These are phyloP conservation scores for Nicotiana paniculata DNA, from an alignment of 257 asterid genomes.

Conservation along the genomic window DNA sequence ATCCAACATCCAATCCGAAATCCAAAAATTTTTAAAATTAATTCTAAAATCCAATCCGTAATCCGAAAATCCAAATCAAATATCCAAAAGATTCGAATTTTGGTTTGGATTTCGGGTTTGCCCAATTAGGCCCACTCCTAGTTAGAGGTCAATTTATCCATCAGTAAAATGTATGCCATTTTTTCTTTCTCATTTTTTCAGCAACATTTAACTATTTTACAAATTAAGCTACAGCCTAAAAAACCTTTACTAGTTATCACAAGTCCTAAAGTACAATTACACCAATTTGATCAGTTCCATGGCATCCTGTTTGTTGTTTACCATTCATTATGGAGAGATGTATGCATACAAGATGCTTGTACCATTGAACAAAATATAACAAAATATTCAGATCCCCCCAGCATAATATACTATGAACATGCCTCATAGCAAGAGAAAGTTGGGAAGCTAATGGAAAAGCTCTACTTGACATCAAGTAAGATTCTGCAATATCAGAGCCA, in stretches of 20 bases:
- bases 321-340: background rate
- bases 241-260: background rate
- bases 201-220: background rate
- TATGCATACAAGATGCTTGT: background rate
- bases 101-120: too few species aligned
- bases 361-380: background rate
- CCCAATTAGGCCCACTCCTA: too few species aligned
- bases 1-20: too few species aligned
- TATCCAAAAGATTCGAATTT: too few species aligned
- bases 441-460: background rate
- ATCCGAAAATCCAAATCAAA: too few species aligned
- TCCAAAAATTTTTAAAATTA: too few species aligned
- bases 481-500: background rate
- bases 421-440: background rate
- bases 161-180: background rate
- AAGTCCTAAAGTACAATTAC: background rate
- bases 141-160: background rate
- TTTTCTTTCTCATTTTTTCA: background rate
- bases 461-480: background rate
- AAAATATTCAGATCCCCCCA: background rate
- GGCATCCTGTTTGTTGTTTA: background rate
- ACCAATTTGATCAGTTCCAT: background rate
- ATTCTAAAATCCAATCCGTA: too few species aligned
- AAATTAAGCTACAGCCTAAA: background rate
- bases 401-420: background rate